Evolutionary conservation across 768 basidiomycete species (phyloP), one percentile per base, ranked within the genome.

Genomic region (Amanita brunnescens): DNA sequence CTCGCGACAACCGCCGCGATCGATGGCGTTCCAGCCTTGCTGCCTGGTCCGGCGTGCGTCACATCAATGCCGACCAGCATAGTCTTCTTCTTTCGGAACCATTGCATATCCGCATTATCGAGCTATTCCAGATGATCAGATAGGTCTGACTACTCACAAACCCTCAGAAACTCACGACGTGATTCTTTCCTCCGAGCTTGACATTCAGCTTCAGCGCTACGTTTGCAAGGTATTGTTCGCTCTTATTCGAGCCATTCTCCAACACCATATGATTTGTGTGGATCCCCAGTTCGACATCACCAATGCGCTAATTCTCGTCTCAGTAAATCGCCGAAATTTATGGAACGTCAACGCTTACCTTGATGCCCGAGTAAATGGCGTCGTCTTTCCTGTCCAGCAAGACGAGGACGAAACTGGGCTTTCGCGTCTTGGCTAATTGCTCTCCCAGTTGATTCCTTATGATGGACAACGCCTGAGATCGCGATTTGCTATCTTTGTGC

Each of bases 31-130:
- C 89, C 90, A 2, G 74, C 73, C 44, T 71, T 62, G 55, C 84
- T 85, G 4, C 67, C 74, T 1, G 85, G 83, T 1, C 85, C 77
- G 2, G 88, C 86, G 56, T 91, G 88, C 0, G 87, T 90, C 0
- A 89, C 87, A 59, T 91, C 88, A 55, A 89, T 87, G 0, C 90
- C 90, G 2, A 92, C 81, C 61, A 92, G 67, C 84, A 92, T 91
- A 8, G 89, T 90, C 49, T 74, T 75, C 57, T 74, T 72, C 64
- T 77, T 77, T 1, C 63, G 77, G 40, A 91, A 66, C 87, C 87
- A 91, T 37, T 54, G 58, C 74, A 83, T 78, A 1, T 77, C 76
- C 1, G 54, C 58, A 0, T 70, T 61, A 29, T 83, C 83, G 6
- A 90, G 67, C 77, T 78, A 55, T 13, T 43, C 37, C 14, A 26